Evolutionary conservation across 805 yeast species (phyloP).

Genomic region (Blastobotrys americana): DNA sequence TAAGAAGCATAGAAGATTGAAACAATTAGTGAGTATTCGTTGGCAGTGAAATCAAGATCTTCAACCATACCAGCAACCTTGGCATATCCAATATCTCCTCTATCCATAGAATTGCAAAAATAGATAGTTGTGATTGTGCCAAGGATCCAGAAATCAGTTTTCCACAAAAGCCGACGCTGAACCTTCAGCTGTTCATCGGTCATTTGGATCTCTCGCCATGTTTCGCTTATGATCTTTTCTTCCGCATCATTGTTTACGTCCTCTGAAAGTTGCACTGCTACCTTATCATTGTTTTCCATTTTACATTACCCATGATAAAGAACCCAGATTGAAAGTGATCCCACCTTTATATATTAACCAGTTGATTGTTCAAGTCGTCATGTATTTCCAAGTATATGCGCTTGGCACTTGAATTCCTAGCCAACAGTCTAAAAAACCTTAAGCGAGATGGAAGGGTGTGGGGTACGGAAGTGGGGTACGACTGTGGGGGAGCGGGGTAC

Average conservation of each 20-base stretch:
- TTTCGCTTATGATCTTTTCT: constrained; percentile 2
- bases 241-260: neutral
- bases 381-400: neutral
- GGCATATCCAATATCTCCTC: constrained; percentile 43
- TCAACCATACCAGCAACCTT: constrained; percentile 37
- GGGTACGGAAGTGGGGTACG: too few species aligned
- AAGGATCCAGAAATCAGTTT: constrained; percentile 19
- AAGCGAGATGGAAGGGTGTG: neutral
- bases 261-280: constrained; percentile 5
- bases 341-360: neutral
- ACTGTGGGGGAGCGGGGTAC: too few species aligned
- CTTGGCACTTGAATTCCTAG: neutral
- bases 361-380: neutral
- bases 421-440: neutral
- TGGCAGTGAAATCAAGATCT: constrained; percentile 36
- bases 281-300: neutral
- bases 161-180: constrained; percentile 12
- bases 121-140: constrained; percentile 22
- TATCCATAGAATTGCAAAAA: constrained; percentile 35
- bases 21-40: constrained; percentile 37
- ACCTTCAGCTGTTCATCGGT: constrained; percentile 1
- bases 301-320: neutral
- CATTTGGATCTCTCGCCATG: too few species aligned
- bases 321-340: neutral
- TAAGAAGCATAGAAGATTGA: constrained; percentile 34